Evolutionary conservation across 495 filamentous ascomycete genomes (phyloP).

Genomic region (Daldinia childiae): DNA sequence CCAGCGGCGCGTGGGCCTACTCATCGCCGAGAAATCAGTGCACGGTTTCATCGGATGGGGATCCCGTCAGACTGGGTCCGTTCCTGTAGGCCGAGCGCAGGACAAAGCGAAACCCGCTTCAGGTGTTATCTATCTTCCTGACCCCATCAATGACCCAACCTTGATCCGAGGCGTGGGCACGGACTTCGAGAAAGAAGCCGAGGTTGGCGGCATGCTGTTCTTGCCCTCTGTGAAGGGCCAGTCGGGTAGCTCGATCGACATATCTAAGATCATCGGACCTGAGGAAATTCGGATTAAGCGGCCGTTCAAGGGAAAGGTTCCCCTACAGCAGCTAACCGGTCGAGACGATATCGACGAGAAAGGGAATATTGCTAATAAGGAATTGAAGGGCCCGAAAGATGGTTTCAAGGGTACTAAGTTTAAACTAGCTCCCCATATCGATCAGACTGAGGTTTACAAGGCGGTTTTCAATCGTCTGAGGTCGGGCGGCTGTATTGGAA

Average conservation of each 20-base stretch:
- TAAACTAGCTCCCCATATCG: constrained; percentile 91
- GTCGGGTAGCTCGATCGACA: constrained; percentile 77
- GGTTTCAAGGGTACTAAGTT: constrained; percentile 82
- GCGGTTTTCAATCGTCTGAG: constrained; percentile 86
- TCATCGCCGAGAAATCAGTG: constrained; percentile 96
- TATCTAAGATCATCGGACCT: constrained; percentile 78
- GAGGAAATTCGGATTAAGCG: constrained; percentile 89
- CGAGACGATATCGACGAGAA: constrained; percentile 72
- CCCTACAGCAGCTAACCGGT: constrained; percentile 81
- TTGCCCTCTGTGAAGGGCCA: constrained; percentile 83
- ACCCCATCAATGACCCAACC: constrained; percentile 84
- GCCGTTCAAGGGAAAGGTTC: constrained; percentile 74
- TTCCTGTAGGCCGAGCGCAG: constrained; percentile 89
- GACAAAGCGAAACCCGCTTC: constrained; percentile 82
- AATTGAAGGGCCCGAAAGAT: constrained; percentile 61
- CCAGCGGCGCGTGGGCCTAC: constrained; percentile 85
- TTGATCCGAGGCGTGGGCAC: constrained; percentile 86
- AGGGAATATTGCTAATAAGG: constrained; percentile 57
- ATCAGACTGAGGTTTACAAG: constrained; percentile 93
- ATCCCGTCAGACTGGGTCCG: constrained; percentile 80
- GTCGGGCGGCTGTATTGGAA: constrained; percentile 88
- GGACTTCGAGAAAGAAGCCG: constrained; percentile 78
- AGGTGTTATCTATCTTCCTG: constrained; percentile 90
- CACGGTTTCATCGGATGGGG: constrained; percentile 85
- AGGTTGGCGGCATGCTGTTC: constrained; percentile 83